Evolutionary conservation across 352 stramenopile genomes (phyloP).

Genomic region (Pythium volutum): DNA sequence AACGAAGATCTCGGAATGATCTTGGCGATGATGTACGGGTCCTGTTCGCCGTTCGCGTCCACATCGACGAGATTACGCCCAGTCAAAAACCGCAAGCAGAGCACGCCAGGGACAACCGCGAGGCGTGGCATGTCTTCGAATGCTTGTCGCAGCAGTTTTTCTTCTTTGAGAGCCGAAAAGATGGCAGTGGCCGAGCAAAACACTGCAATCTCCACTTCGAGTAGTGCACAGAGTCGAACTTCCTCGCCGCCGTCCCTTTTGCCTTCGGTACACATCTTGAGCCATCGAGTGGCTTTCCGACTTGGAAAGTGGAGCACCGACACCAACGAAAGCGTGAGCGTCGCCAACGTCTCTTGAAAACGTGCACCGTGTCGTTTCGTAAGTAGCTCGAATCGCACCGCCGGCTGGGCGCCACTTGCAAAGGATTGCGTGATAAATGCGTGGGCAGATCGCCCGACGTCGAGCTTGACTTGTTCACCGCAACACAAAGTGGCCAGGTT

Average conservation of each 20-base stretch:
- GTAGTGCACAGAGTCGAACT: slow-evolving; percentile 4
- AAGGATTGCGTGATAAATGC: slow-evolving; percentile 22
- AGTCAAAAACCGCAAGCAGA: slow-evolving; percentile 42
- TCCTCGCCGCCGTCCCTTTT: neutral
- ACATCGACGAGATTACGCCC: slow-evolving; percentile 47
- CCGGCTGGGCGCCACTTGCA: slow-evolving; percentile 29
- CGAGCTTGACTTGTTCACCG: slow-evolving; percentile 19
- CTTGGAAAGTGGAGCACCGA: slow-evolving; percentile 6
- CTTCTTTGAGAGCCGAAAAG: slow-evolving; percentile 5
- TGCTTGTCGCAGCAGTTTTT: slow-evolving; percentile 9
- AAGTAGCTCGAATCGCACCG: slow-evolving; percentile 37
- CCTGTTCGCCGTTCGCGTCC: slow-evolving; percentile 46
- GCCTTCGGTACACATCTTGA: slow-evolving; percentile 18
- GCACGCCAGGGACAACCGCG: slow-evolving; percentile 24
- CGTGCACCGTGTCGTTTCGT: slow-evolving; percentile 23
- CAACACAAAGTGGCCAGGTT: neutral
- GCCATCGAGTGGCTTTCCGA: slow-evolving; percentile 18
- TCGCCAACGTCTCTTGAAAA: slow-evolving; percentile 30
- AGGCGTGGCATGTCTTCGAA: slow-evolving; percentile 16
- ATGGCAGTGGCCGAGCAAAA: neutral
- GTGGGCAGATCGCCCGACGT: slow-evolving; percentile 13
- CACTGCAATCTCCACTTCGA: slow-evolving; percentile 23
- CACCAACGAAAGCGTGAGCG: slow-evolving; percentile 25
- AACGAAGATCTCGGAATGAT: slow-evolving; percentile 21
- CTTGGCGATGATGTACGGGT: slow-evolving; percentile 41